Conservation (phyloP, 2,329 filamentous ascomycete genomes). For the Xylariales sp. region DNA sequence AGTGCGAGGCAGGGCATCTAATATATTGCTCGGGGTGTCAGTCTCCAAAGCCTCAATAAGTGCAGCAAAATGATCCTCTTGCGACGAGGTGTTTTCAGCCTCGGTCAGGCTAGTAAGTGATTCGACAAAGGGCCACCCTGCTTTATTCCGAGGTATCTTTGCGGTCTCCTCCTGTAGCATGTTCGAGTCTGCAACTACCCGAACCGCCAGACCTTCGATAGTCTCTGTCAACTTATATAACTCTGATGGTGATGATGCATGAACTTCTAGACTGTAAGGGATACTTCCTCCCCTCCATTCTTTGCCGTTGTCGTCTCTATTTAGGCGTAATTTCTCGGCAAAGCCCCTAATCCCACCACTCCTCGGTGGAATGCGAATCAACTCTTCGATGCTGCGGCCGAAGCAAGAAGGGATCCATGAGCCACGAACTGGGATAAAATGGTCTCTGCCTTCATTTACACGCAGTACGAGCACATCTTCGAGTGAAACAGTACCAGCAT, state of each 20-base stretch:
- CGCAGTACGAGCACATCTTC: conserved; percentile 88
- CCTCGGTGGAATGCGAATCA: conserved; percentile 69
- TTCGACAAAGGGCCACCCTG: conserved; percentile 56
- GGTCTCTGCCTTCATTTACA: conserved; percentile 78
- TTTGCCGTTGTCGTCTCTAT: conserved; percentile 19
- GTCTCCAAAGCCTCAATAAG: conserved; percentile 69
- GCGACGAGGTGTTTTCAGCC: conserved; percentile 13
- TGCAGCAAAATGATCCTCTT: conserved; percentile 23
- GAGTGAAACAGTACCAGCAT: conserved; percentile 59
- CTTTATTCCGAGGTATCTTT: conserved; percentile 43
- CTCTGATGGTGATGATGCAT: conserved; percentile 80
- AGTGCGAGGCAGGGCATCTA: conserved; percentile 51
- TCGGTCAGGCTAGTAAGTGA: background rate
- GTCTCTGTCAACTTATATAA: conserved; percentile 85
- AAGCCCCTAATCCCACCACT: conserved; percentile 69
- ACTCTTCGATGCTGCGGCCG: conserved; percentile 79
- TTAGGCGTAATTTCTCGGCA: conserved; percentile 20
- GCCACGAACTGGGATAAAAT: conserved; percentile 81
- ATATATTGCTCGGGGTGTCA: conserved; percentile 49
- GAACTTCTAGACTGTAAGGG: conserved; percentile 53
- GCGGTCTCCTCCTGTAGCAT: conserved; percentile 51
- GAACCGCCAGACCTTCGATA: conserved; percentile 55
- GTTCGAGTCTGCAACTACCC: conserved; percentile 55
- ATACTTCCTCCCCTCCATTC: conserved; percentile 36
- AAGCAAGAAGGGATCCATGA: conserved; percentile 80